These are phyloP conservation scores for Quaeritorhiza haematococci DNA, from an alignment of 371 early-diverging fungal species.

Conservation along the genomic window DNA sequence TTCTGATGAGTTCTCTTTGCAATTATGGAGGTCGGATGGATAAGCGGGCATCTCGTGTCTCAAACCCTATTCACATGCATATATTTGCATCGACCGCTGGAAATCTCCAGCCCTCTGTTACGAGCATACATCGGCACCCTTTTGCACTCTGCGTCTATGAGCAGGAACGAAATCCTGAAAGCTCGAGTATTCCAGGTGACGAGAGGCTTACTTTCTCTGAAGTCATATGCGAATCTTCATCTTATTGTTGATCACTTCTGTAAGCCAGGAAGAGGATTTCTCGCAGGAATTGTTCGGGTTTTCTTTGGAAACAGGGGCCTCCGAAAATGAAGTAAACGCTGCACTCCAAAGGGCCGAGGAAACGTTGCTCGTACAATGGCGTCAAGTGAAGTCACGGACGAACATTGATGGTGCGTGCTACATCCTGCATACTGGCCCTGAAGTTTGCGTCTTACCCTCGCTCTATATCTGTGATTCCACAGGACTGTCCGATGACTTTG, in stretches of 20 bases:
- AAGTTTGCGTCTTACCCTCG: not conserved
- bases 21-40: conserved; percentile 64
- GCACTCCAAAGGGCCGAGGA: conserved; percentile 45
- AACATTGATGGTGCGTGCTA: too few relatives aligned
- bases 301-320: conserved; percentile 49
- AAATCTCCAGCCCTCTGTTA: conserved; percentile 6
- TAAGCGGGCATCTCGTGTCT: conserved; percentile 65
- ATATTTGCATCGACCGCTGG: conserved; percentile 44
- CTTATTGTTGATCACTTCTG: too few relatives aligned
- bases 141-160: conserved; percentile 8
- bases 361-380: conserved; percentile 19
- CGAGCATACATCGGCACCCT: conserved; percentile 7
- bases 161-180: conserved; percentile 36
- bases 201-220: conserved; percentile 50
- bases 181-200: conserved; percentile 49
- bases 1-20: not conserved
- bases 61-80: conserved; percentile 71
- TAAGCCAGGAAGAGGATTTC: conserved; percentile 73
- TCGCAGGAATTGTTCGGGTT: conserved; percentile 59
- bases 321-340: conserved; percentile 39
- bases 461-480: too few relatives aligned
- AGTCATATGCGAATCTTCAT: not conserved
- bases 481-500: conserved; percentile 1
- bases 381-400: too few relatives aligned
- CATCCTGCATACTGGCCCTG: too few relatives aligned